A percentile compares a stretch with the other conserved stretches of the same genome.
phyloP scores from a whole-genome alignment of 2,329 filamentous ascomycete genomes.

The Alternaria gaisen region DNA sequence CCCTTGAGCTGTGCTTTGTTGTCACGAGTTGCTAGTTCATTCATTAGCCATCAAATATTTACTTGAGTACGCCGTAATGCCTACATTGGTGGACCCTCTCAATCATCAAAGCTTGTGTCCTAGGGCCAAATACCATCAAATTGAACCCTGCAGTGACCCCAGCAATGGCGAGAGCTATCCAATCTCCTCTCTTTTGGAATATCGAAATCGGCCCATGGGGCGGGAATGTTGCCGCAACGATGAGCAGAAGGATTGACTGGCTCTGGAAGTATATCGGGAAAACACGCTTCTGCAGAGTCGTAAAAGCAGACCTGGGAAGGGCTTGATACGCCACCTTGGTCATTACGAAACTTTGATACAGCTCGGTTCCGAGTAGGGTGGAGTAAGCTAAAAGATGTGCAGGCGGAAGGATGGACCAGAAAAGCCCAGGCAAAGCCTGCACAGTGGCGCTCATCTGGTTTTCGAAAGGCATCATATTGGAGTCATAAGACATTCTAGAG shows the following conservation, averaged over 20 bases:
- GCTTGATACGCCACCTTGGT: constrained; percentile 51
- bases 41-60: not conserved
- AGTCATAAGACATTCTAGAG: fast-evolving
- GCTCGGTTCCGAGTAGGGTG: constrained; percentile 51
- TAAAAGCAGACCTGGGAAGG: constrained; percentile 51
- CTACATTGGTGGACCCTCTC: constrained; percentile 44
- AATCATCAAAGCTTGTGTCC: constrained; percentile 45
- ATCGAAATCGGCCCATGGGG: constrained; percentile 45
- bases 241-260: constrained; percentile 48
- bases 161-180: constrained; percentile 42
- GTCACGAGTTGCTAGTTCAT: constrained; percentile 28
- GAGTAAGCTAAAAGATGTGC: constrained; percentile 53
- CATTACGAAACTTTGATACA: constrained; percentile 54
- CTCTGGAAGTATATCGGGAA: constrained; percentile 54
- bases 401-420: constrained; percentile 27
- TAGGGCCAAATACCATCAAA: constrained; percentile 49
- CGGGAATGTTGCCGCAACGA: constrained; percentile 48
- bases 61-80: not conserved
- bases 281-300: constrained; percentile 50
- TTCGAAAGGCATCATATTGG: not conserved
- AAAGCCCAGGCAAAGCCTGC: not conserved
- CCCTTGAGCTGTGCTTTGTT: constrained; percentile 1
- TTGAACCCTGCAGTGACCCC: constrained; percentile 48
- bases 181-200: constrained; percentile 26
- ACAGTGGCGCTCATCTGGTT: not conserved